Base-by-base conservation (phyloP, 257 asterid species). In the Coffea canephora region DNA sequence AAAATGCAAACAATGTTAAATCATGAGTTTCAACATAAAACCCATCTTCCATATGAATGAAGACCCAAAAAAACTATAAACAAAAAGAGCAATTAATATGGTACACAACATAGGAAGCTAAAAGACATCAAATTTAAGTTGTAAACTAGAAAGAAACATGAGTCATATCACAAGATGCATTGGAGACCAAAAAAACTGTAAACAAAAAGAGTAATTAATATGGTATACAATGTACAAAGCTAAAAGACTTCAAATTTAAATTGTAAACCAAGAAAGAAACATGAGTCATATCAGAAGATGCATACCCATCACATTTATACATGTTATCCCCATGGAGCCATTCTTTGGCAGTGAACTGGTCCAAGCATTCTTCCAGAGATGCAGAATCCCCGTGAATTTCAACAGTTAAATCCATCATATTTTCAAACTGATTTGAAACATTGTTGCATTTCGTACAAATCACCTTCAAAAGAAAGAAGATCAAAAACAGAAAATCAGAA, bases 361-460 rank as follows among this genome's bases (percentile, higher is more conserved):
- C 96, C 89, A 96, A 87, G 88, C 99, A 96, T 87, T 93, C 96
- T 89, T 93, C 98, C 89, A 96, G 84, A 76, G 99, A 94, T 80
- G 86, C 93, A 85, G 96, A 97, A 87, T 94, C 97, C 73, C 99
- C 99, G 50, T 96, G 97, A 86, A 96, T 96, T 88, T 96, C 99
- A 80, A 96, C 99, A 66, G 97, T 96, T 87, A 96, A 91, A 88
- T 96, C 99, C 99, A 96, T 94, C 97, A 96, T 91, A 84, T 92
- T 96, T 83, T 96, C 99, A 83, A 87, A 89, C 85, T 93, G 98
- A 83, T 92, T 89, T 25, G 99, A 96, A 59, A 92, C 84, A 76
- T 91, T 96, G 78, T 88, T 87, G 91, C 99, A 96, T 83, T 91
- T 85, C n/a, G 97, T 83, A 73, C 99, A 96, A 83, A 96, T 89